Evolutionary conservation across 2,329 filamentous ascomycete species (phyloP).

Genomic region (Exophiala phaeomuriformis): DNA sequence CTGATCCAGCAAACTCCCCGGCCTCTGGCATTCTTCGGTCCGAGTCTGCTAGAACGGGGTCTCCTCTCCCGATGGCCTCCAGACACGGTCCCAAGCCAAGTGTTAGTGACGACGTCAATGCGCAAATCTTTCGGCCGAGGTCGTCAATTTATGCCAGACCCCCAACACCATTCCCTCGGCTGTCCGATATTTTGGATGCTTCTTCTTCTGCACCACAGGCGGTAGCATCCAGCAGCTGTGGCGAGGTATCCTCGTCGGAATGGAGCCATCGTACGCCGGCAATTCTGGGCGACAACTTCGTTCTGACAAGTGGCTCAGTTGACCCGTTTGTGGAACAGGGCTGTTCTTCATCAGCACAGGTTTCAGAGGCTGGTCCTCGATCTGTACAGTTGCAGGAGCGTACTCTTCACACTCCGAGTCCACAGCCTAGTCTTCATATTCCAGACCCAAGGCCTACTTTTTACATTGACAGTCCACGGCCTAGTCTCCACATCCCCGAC

Average conservation of each 20-base stretch:
- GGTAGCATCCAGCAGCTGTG: neutral
- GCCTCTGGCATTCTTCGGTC: neutral
- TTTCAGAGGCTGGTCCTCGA: neutral
- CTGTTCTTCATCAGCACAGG: neutral
- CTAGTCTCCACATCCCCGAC: too few species aligned
- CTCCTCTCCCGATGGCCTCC: neutral
- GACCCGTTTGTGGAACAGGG: neutral
- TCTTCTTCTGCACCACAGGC: neutral
- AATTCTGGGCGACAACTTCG: neutral
- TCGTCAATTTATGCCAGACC: neutral
- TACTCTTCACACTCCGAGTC: neutral
- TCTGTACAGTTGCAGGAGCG: neutral
- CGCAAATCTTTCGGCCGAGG: neutral
- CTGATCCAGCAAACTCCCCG: neutral
- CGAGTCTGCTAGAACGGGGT: neutral
- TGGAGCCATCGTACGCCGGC: neutral
- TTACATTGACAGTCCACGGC: too few species aligned
- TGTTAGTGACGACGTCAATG: neutral
- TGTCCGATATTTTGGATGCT: neutral
- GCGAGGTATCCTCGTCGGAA: neutral
- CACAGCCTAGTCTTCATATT: too few species aligned
- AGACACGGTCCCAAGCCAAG: neutral
- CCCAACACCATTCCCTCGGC: neutral
- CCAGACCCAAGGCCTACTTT: too few species aligned
- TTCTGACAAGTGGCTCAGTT: neutral